Base-by-base conservation (phyloP, 257 asterid genomes). In the Solanum rostratum region DNA sequence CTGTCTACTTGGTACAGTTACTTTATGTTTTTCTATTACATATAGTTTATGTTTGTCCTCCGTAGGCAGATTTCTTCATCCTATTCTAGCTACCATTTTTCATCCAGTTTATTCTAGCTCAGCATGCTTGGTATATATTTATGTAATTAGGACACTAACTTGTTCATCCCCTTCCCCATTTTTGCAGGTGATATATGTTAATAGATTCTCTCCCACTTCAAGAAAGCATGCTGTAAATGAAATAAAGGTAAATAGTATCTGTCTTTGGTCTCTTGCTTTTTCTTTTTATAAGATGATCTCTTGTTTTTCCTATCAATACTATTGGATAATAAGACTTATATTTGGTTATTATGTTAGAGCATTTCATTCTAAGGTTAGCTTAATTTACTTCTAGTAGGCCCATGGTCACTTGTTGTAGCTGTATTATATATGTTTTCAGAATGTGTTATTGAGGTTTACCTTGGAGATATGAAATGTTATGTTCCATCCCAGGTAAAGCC, bases 191-290 rank as follows among this genome's bases (percentile, higher is more conserved):
- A 97, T 97, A 50, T 94, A 97, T 89, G 99, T 97, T 59, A 90
- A 95, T 92, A 94, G 98, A 87, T 95, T 94, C 91, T 94, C 98
- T 79, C 92, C 90, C 74, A 88, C 94, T 84, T 97, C 99, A 88
- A 90, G 99, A 91, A 97, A 89, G 95, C 90, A 90, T 85, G 97
- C 97, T 85, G 96, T 97, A 69, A 88, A 84, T 88, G 99, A 97
- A 91, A 97, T 97, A 93, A 97, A 95, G 99, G 99, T 97, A 94
- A 85, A 90, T 87, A 88, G 85, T 85, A 80, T 88, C 81, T 41
- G 79, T 84, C 79, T 87, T 83, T 54, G 69, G 82, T 27, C 63
- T 50, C 74, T 85, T n/a, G 62, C 11, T 50, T 29, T 69, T 49
- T 82, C n/a, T 43, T 69, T 69, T 69, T 19, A 10, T 37, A 69